Evolutionary conservation across 2,329 filamentous ascomycete species (phyloP).

Genomic region (Talaromyces sp.): DNA sequence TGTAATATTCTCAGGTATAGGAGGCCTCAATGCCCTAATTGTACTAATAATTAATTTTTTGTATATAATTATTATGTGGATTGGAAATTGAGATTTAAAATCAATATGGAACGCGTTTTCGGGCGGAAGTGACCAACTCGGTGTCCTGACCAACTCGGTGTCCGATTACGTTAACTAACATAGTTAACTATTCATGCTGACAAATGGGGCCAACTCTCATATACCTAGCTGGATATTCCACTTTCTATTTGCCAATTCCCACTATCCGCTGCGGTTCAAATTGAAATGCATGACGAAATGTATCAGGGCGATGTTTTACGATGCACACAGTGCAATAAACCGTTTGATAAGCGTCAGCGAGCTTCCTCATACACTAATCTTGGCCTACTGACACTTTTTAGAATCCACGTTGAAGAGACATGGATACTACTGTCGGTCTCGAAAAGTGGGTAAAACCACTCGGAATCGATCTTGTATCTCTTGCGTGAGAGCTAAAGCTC

Average conservation of each 20-base stretch:
- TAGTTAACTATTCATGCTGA: background rate
- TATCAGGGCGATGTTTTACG: conserved; percentile 23
- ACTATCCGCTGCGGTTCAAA: background rate
- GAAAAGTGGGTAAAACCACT: conserved; percentile 18
- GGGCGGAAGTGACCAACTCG: background rate
- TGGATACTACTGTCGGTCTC: conserved; percentile 42
- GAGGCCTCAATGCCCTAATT: background rate
- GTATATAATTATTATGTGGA: conserved; percentile 5
- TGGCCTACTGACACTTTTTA: conserved; percentile 19
- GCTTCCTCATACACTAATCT: background rate
- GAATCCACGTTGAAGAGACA: conserved; percentile 41
- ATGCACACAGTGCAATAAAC: conserved; percentile 37
- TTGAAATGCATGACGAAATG: background rate
- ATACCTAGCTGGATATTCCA: background rate
- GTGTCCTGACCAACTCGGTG: too few species aligned
- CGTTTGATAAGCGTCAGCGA: conserved; percentile 37
- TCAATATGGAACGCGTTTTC: background rate
- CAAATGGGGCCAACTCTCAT: background rate
- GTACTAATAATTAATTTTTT: conserved; percentile 5
- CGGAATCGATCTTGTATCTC: conserved; percentile 32
- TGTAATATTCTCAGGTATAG: conserved; percentile 3
- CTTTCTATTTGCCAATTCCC: background rate
- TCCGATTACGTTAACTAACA: too few species aligned
- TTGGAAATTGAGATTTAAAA: background rate
- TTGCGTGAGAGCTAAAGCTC: conserved; percentile 33